A percentile compares a stretch with the other conserved stretches of the same genome.
Conservation (phyloP, 805 yeast species). For the Saturnispora quitensis region DNA sequence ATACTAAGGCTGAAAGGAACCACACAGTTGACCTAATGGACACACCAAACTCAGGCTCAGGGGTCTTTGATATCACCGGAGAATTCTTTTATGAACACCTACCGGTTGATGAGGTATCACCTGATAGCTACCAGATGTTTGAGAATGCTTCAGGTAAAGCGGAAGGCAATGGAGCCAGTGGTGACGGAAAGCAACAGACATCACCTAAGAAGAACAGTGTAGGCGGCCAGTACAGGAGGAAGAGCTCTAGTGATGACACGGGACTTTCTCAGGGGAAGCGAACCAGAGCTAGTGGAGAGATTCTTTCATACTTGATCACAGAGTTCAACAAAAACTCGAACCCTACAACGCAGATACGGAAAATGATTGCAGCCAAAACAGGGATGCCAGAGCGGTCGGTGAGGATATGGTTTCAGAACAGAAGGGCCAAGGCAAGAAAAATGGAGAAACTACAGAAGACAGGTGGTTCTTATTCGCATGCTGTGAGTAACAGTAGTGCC, state of each 20-base stretch:
- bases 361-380: slow-evolving; percentile 58
- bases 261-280: slow-evolving; percentile 14
- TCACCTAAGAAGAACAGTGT: slow-evolving; percentile 10
- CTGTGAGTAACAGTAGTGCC: background rate
- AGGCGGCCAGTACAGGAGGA: slow-evolving; percentile 6
- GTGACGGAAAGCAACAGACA: slow-evolving; percentile 6
- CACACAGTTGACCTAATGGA: background rate
- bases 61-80: background rate
- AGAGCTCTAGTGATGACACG: slow-evolving; percentile 7
- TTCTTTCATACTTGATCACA: slow-evolving; percentile 52
- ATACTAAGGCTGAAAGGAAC: background rate
- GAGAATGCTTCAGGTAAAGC: background rate
- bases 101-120: background rate
- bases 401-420: slow-evolving; percentile 87
- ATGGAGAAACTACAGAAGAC: slow-evolving; percentile 38
- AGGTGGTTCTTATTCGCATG: slow-evolving; percentile 8
- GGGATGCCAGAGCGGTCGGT: slow-evolving; percentile 84
- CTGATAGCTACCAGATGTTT: background rate
- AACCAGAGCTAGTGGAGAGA: slow-evolving; percentile 50
- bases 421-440: slow-evolving; percentile 71
- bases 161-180: background rate
- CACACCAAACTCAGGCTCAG: background rate
- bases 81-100: background rate
- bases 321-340: slow-evolving; percentile 69
- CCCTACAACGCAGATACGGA: slow-evolving; percentile 65